Evolutionary conservation across 1,284 basidiomycete species (phyloP).

Genomic region (Malassezia slooffiae): DNA sequence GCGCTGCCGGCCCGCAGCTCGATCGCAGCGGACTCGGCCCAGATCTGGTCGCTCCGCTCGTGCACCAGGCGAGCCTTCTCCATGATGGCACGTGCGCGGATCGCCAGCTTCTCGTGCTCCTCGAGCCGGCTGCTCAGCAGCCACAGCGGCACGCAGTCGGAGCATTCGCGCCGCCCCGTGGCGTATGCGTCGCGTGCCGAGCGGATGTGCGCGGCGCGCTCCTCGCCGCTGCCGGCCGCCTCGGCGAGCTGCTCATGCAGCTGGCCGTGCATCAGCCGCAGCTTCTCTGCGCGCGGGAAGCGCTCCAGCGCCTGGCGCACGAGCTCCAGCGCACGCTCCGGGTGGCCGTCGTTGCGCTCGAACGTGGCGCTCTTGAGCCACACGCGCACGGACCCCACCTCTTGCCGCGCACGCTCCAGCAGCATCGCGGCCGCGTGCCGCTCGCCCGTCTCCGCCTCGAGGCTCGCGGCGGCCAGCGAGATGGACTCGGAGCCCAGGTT

Average conservation of each 20-base stretch:
- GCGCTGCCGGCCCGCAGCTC: conserved; percentile 73
- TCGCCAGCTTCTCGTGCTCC: conserved; percentile 72
- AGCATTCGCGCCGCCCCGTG: conserved; percentile 68
- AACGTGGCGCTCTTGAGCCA: conserved; percentile 98
- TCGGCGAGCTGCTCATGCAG: conserved; percentile 51
- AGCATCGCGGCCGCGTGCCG: conserved; percentile 72
- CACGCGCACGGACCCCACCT: conserved; percentile 81
- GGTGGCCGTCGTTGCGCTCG: conserved; percentile 72
- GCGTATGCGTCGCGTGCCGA: conserved; percentile 44
- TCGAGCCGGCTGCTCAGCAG: conserved; percentile 75
- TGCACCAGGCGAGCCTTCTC: conserved; percentile 81
- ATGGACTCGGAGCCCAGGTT: conserved; percentile 95
- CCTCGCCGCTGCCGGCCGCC: not conserved
- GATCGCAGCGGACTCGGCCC: conserved; percentile 79
- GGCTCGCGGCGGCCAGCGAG: conserved; percentile 90
- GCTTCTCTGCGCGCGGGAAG: conserved; percentile 75
- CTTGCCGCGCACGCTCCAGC: conserved; percentile 71
- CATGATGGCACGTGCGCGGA: conserved; percentile 81
- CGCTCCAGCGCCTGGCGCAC: conserved; percentile 64
- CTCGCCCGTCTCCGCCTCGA: conserved; percentile 88
- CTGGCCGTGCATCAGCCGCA: conserved; percentile 94
- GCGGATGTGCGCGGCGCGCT: not conserved
- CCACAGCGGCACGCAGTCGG: conserved; percentile 74
- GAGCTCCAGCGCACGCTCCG: conserved; percentile 63
- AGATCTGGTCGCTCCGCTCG: conserved; percentile 68